Evolutionary conservation across 2,329 filamentous ascomycete species (phyloP).

Genomic region (Colletotrichum musae): DNA sequence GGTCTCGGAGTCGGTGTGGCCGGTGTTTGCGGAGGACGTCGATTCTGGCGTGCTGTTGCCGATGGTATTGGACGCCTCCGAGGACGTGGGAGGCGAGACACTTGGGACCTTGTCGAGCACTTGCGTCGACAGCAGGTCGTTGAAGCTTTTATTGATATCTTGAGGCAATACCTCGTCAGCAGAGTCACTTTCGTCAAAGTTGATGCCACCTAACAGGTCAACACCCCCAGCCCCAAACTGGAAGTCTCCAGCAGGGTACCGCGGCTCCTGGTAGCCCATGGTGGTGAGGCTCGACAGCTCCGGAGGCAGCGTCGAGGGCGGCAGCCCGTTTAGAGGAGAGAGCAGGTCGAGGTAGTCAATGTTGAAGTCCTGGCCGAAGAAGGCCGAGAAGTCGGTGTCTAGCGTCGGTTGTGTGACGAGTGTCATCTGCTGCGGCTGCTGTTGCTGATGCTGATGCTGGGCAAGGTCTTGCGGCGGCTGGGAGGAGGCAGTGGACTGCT

Average conservation of each 20-base stretch:
- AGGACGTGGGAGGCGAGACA: slow-evolving; percentile 22
- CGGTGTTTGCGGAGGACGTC: slow-evolving; percentile 9
- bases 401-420: slow-evolving; percentile 40
- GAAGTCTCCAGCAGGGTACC: slow-evolving; percentile 34
- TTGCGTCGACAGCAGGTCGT: slow-evolving; percentile 30
- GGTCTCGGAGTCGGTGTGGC: neutral
- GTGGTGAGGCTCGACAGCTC: slow-evolving; percentile 18
- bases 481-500: neutral
- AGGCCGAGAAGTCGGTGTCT: slow-evolving; percentile 51
- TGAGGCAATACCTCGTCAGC: slow-evolving; percentile 47
- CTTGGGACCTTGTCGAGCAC: slow-evolving; percentile 16
- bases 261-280: slow-evolving; percentile 36
- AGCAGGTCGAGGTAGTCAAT: slow-evolving; percentile 56
- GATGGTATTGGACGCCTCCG: slow-evolving; percentile 26
- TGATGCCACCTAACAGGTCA: slow-evolving; percentile 50
- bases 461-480: neutral
- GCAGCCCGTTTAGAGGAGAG: slow-evolving; percentile 29
- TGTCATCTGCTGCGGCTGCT: slow-evolving; percentile 17
- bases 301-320: slow-evolving; percentile 25
- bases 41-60: slow-evolving; percentile 23
- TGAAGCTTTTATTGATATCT: slow-evolving; percentile 44
- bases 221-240: slow-evolving; percentile 44
- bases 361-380: slow-evolving; percentile 51
- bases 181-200: slow-evolving; percentile 50
- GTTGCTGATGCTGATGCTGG: neutral